These are phyloP conservation scores for Plasmodium gaboni DNA, from an alignment of 169 alveolate species.

Conservation along the genomic window DNA sequence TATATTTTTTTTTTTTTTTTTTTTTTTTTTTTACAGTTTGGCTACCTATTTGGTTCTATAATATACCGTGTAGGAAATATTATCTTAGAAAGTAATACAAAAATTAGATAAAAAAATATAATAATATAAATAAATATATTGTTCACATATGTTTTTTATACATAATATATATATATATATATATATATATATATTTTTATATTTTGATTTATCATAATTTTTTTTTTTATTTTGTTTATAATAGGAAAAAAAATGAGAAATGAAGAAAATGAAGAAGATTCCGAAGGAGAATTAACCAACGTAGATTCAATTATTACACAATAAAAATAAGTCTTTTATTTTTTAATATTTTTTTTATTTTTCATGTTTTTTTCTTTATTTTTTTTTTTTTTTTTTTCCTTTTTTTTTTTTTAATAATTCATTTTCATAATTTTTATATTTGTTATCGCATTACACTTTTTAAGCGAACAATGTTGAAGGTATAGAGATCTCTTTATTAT, in stretches of 20 bases:
- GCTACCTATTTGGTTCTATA: constrained; percentile 62
- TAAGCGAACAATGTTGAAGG: too few species aligned
- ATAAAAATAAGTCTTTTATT: neutral
- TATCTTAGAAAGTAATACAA: constrained; percentile 30
- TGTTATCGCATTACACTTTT: too few species aligned
- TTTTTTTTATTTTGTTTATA: too few species aligned
- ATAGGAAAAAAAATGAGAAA: constrained; percentile 9
- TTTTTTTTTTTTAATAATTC: too few species aligned
- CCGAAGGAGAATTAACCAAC: constrained; percentile 30
- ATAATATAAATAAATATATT: neutral
- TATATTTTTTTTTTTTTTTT: constrained; percentile 11
- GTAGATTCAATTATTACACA: constrained; percentile 20
- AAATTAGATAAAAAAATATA: constrained; percentile 1
- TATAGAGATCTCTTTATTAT: too few species aligned
- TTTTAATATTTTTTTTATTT: neutral
- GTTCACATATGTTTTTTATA: neutral
- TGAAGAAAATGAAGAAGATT: constrained; percentile 24
- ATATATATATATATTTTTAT: neutral
- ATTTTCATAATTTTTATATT: too few species aligned
- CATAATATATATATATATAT: neutral
- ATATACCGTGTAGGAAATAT: constrained; percentile 60
- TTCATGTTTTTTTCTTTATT: neutral
- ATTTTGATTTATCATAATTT: neutral
- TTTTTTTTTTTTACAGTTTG: constrained; percentile 36
- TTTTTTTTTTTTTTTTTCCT: too few species aligned